Conservation (phyloP, 306 rosid species). For the Pyrus bretschneideri region DNA sequence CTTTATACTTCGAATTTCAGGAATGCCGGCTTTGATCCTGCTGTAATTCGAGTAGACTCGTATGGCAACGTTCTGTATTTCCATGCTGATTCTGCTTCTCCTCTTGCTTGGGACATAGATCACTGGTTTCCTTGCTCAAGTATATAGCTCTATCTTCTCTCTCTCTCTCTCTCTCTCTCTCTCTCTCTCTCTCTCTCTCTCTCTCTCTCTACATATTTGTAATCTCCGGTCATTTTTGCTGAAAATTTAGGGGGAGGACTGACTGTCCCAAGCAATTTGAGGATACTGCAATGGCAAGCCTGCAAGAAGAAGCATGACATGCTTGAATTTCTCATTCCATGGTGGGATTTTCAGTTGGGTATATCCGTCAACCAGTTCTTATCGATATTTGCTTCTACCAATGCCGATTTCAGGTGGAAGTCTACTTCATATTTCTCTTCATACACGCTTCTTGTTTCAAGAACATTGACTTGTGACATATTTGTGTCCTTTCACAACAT, state of each 20-base stretch:
- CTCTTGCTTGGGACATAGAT: slow-evolving; percentile 95
- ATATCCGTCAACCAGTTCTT: slow-evolving; percentile 86
- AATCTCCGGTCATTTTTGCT: slow-evolving; percentile 4
- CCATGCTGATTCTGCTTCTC: slow-evolving; percentile 93
- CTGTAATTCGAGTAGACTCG: slow-evolving; percentile 75
- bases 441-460: background rate
- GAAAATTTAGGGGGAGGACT: slow-evolving; percentile 80
- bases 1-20: slow-evolving; percentile 26
- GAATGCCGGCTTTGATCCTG: slow-evolving; percentile 97
- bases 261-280: slow-evolving; percentile 83
- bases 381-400: slow-evolving; percentile 82
- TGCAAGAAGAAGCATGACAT: slow-evolving; percentile 70
- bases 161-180: slow-evolving; percentile 9
- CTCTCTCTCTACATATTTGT: background rate
- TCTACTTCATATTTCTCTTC: background rate
- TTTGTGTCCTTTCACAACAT: slow-evolving; percentile 16
- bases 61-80: slow-evolving; percentile 84
- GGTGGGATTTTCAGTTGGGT: slow-evolving; percentile 98
- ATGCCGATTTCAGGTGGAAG: slow-evolving; percentile 75
- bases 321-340: slow-evolving; percentile 84
- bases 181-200: slow-evolving; percentile 13
- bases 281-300: slow-evolving; percentile 80
- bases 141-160: slow-evolving; percentile 7
- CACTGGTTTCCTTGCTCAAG: slow-evolving; percentile 99
- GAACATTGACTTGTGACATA: background rate